Evolutionary conservation across 2,329 filamentous ascomycete genomes (phyloP).

Genomic region (Stemphylium beticola): DNA sequence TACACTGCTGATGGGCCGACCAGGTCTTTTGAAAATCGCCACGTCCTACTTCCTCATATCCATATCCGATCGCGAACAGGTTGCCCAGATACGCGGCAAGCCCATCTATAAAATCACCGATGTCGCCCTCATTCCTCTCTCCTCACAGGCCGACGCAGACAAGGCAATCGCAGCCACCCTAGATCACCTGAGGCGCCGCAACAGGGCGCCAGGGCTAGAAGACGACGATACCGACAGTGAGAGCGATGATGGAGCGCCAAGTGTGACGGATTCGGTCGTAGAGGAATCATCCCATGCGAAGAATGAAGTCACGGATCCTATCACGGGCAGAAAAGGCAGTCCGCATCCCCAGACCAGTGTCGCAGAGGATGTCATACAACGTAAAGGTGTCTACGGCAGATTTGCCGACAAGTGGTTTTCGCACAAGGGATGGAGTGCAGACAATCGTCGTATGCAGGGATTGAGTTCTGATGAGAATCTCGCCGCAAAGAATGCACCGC

Average conservation of each 20-base stretch:
- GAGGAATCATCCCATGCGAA: conserved; percentile 43
- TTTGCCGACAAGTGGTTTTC: conserved; percentile 95
- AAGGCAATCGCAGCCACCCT: conserved; percentile 71
- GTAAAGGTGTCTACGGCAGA: conserved; percentile 81
- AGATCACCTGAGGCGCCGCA: conserved; percentile 52
- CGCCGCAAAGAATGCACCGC: conserved; percentile 42
- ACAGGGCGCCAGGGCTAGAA: conserved; percentile 28
- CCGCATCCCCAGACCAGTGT: conserved; percentile 61
- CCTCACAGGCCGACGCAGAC: conserved; percentile 75
- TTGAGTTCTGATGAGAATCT: conserved; percentile 63
- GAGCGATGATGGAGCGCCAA: conserved; percentile 43
- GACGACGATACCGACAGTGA: conserved; percentile 42
- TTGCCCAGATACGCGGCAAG: conserved; percentile 82
- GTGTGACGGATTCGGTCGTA: conserved; percentile 46
- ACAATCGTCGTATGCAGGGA: conserved; percentile 72
- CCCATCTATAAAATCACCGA: conserved; percentile 88
- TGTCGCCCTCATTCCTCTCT: conserved; percentile 86
- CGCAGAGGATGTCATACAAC: conserved; percentile 85
- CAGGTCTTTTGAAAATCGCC: conserved; percentile 84
- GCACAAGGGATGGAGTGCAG: conserved; percentile 77
- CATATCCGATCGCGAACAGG: conserved; percentile 84
- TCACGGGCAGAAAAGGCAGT: conserved; percentile 35
- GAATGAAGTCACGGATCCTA: conserved; percentile 40
- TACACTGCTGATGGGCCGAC: background rate
- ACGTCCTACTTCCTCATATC: conserved; percentile 83